Conservation (phyloP, 805 yeast species). For the Starmerella apis region DNA sequence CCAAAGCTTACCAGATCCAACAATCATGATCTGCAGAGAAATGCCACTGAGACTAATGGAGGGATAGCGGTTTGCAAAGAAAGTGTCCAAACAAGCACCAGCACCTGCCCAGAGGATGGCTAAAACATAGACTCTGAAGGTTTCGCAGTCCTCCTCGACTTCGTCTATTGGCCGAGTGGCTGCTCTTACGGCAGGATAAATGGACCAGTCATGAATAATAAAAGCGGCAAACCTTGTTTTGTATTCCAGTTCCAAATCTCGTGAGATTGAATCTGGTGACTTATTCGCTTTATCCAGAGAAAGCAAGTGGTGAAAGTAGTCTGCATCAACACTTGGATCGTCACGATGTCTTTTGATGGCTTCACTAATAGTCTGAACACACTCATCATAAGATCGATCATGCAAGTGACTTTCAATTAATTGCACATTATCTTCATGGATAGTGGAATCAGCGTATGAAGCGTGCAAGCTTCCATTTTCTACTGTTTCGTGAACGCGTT, state of each 20-base stretch:
- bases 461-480: neutral
- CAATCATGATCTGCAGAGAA: conserved; percentile 50
- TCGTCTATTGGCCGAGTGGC: conserved; percentile 46
- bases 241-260: conserved; percentile 22
- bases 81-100: conserved; percentile 47
- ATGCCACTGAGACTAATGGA: conserved; percentile 40
- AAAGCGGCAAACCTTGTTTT: conserved; percentile 36
- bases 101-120: conserved; percentile 42
- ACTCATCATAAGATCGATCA: conserved; percentile 32
- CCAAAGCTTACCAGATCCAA: conserved; percentile 45
- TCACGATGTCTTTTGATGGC: conserved; percentile 14
- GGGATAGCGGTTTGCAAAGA: conserved; percentile 49
- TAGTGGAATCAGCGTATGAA: conserved; percentile 1
- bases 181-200: conserved; percentile 52
- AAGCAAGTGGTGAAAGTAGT: conserved; percentile 35
- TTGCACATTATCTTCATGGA: neutral
- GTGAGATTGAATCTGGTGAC: conserved; percentile 5
- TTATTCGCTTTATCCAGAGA: conserved; percentile 29
- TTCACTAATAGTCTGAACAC: conserved; percentile 34
- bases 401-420: conserved; percentile 10
- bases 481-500: neutral
- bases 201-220: conserved; percentile 37
- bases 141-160: conserved; percentile 39
- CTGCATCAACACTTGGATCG: conserved; percentile 25
- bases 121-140: conserved; percentile 42